A percentile compares a stretch with the other conserved stretches of the same genome.
phyloP scores from a whole-genome alignment of 2,329 filamentous ascomycete species.

The Capronia epimyces region DNA sequence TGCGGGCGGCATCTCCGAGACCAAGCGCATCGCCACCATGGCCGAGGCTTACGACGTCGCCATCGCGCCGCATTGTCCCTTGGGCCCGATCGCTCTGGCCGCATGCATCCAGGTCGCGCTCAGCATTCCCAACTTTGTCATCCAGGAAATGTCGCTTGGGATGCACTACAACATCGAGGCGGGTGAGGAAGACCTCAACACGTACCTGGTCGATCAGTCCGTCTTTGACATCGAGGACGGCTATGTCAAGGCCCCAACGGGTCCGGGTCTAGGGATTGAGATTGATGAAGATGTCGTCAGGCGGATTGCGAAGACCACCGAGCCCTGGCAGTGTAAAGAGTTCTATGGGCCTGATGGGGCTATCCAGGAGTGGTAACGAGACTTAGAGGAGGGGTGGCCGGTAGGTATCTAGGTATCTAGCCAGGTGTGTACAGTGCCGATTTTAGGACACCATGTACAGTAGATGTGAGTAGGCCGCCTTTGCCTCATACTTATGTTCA shows the following conservation, averaged over 20 bases:
- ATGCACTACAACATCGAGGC: constrained; percentile 69
- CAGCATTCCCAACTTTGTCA: constrained; percentile 57
- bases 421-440: background rate
- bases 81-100: constrained; percentile 65
- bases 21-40: constrained; percentile 61
- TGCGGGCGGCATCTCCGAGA: constrained; percentile 64
- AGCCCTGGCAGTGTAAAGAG: constrained; percentile 61
- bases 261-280: constrained; percentile 62
- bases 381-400: background rate
- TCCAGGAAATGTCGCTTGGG: constrained; percentile 70
- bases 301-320: constrained; percentile 51
- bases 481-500: too few species aligned
- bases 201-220: constrained; percentile 59
- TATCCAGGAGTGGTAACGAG: constrained; percentile 60
- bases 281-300: constrained; percentile 65
- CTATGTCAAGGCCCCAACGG: constrained; percentile 56
- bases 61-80: constrained; percentile 64
- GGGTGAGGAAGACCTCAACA: constrained; percentile 59
- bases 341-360: constrained; percentile 64
- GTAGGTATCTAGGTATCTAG: background rate
- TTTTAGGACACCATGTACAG: constrained; percentile 53
- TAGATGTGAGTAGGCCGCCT: background rate
- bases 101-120: constrained; percentile 62
- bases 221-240: constrained; percentile 64
- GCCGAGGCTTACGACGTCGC: constrained; percentile 66